These are phyloP conservation scores for Immersiporthe knoxdaviesiana DNA, from an alignment of 2,329 filamentous ascomycete genomes.

Conservation along the genomic window DNA sequence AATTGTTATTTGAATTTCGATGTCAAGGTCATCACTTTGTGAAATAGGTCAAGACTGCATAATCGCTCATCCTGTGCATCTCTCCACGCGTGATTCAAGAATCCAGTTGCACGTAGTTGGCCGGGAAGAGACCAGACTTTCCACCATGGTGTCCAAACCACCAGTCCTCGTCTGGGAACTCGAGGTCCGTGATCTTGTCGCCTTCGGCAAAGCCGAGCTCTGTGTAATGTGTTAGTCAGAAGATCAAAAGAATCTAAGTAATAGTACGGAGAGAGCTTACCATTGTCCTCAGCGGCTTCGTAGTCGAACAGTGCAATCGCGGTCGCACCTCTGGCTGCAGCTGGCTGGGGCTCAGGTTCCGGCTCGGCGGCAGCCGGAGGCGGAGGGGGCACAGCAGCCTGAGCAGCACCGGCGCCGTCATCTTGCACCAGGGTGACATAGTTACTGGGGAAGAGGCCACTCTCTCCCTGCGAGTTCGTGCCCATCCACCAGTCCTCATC, in stretches of 20 bases:
- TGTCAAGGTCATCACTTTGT: constrained; percentile 10
- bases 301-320: constrained; percentile 94
- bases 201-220: constrained; percentile 85
- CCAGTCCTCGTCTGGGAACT: constrained; percentile 99
- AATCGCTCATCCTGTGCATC: not conserved
- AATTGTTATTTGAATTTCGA: not conserved
- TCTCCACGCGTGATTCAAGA: constrained; percentile 23
- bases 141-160: constrained; percentile 90
- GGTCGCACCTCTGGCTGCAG: constrained; percentile 56
- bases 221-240: constrained; percentile 46
- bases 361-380: constrained; percentile 42
- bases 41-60: not conserved
- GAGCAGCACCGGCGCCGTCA: constrained; percentile 46
- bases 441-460: constrained; percentile 89
- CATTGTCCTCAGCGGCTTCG: constrained; percentile 94
- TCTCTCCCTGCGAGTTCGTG: constrained; percentile 81
- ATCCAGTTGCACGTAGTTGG: constrained; percentile 69
- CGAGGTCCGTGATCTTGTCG: constrained; percentile 78
- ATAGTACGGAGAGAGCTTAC: no score
- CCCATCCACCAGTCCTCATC: constrained; percentile 99
- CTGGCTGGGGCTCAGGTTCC: constrained; percentile 44
- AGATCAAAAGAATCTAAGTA: no score
- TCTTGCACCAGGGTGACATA: constrained; percentile 87
- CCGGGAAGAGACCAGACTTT: constrained; percentile 79
- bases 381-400: constrained; percentile 36